Evolutionary conservation across 805 yeast species (phyloP).

Genomic region (Millerozyma miso): DNA sequence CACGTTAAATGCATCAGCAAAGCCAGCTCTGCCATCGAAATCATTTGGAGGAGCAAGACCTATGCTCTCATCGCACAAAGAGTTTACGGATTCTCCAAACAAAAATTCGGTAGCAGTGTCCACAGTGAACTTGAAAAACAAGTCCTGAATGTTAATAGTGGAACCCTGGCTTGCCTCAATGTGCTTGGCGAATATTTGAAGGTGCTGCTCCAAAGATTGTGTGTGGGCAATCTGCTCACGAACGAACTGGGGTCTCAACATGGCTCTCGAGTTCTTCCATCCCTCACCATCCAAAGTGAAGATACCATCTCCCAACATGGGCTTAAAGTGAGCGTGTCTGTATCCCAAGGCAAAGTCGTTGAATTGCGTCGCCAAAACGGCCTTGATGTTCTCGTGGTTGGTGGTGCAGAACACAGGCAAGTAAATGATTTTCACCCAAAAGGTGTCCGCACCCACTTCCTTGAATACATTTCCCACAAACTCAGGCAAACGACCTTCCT

Average conservation of each 20-base stretch:
- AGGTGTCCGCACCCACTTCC: constrained; percentile 15
- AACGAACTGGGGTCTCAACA: constrained; percentile 37
- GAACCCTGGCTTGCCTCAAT: constrained; percentile 16
- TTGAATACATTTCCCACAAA: constrained; percentile 7
- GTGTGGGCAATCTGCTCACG: constrained; percentile 35
- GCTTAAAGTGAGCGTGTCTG: constrained; percentile 25
- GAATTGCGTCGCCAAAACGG: constrained; percentile 31
- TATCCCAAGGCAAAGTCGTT: constrained; percentile 32
- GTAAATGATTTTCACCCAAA: constrained; percentile 15
- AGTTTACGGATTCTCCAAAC: constrained; percentile 32
- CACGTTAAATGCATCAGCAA: constrained; percentile 29
- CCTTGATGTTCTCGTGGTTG: constrained; percentile 36
- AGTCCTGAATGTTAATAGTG: constrained; percentile 29
- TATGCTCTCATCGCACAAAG: constrained; percentile 21
- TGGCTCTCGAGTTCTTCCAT: constrained; percentile 34
- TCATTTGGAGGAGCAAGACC: constrained; percentile 16
- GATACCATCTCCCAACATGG: constrained; percentile 35
- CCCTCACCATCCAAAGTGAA: constrained; percentile 36
- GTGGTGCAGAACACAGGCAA: constrained; percentile 19
- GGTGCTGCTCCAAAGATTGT: constrained; percentile 26
- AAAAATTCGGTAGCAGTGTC: constrained; percentile 39
- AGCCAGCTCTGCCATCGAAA: constrained; percentile 18
- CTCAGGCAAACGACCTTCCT: constrained; percentile 17
- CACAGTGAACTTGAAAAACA: constrained; percentile 32
- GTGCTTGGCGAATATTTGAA: constrained; percentile 21